Evolutionary conservation across 495 filamentous ascomycete genomes (phyloP).

Genomic region (Acidiella bohemica): DNA sequence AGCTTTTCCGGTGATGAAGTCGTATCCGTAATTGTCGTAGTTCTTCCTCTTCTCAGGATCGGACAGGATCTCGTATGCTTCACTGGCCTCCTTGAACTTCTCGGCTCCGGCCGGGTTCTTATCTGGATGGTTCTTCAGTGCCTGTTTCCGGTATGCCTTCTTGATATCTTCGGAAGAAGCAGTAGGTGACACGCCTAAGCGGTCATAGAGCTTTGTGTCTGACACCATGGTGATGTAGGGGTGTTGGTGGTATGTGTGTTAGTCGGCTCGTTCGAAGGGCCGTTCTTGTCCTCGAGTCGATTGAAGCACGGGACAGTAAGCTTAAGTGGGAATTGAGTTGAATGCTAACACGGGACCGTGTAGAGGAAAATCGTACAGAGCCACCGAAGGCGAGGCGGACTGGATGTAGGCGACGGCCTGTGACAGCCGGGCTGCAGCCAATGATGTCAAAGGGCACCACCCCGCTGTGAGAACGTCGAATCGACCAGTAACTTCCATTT

Average conservation of each 20-base stretch:
- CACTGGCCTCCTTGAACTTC: constrained; percentile 79
- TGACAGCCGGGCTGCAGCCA: not conserved
- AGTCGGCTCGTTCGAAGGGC: not conserved
- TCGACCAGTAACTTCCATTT: too few relatives aligned
- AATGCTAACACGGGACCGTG: too few relatives aligned
- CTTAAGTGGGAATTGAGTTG: too few relatives aligned
- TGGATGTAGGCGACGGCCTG: not conserved
- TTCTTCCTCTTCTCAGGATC: constrained; percentile 94
- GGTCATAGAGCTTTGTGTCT: constrained; percentile 34
- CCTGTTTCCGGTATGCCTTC: constrained; percentile 68
- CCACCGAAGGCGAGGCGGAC: too few relatives aligned
- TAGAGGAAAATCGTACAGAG: too few relatives aligned
- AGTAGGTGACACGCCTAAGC: constrained; percentile 37
- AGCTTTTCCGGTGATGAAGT: constrained; percentile 72
- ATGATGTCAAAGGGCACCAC: too few relatives aligned
- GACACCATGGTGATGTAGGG: constrained; percentile 23
- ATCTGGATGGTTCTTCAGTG: constrained; percentile 88
- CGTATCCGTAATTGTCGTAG: constrained; percentile 89
- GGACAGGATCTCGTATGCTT: constrained; percentile 94
- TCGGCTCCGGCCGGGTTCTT: constrained; percentile 81
- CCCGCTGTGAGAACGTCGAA: too few relatives aligned
- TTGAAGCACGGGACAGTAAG: not conserved
- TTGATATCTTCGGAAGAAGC: constrained; percentile 90
- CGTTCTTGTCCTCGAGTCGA: not conserved
- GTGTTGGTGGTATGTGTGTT: not conserved